Base-by-base conservation (phyloP, 225 moss, liverwort and hornwort genomes). In the Pleurozium schreberi region DNA sequence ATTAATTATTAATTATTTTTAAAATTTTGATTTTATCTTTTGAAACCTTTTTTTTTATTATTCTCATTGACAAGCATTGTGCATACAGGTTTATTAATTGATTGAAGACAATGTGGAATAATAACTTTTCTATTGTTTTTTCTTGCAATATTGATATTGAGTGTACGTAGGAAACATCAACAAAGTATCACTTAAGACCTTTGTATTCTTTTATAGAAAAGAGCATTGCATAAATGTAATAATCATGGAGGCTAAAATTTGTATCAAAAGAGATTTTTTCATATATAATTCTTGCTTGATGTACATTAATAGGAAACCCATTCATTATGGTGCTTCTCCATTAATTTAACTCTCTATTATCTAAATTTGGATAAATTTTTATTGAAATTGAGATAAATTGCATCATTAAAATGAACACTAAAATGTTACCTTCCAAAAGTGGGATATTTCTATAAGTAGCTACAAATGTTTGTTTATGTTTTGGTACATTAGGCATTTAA, bases 261-360 rank as follows among this genome's bases (percentile, higher is more conserved):
- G 1, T n/a, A 25, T 5, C 30, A 62, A 30, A 66, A 8, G 40
- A n/a, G 9, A 49, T 42, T 64, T 42, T 0, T 70, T 53, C 11
- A 47, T 71, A 27, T 58, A 57, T 34, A 58, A 84, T 5, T 60
- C 6, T 28, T 42, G 5, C 17, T 11, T 42, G 4, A 59, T 59
- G 30, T 28, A 81, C 3, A 60, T 1, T 9, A 30, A 30, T 25
- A 19, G 2, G 5, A 42, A 19, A 47, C 0, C 14, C 9, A 43
- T 31, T 2, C 5, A 21, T 6, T 21, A 21, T 14, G 3, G 10
- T 60, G 9, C 2, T 59, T 60, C 0, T 4, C 9, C 0, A 20
- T 30, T 43, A 20, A 13, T 43, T 80, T 40, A 80, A 31, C 4
- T 18, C 13, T 18, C 5, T 28, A 30, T 57, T 5, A 40, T 59